A percentile compares a stretch with the other conserved stretches of the same genome.
Conservation (phyloP, 2,329 filamentous ascomycete species). For the Leptosphaerulina australis region DNA sequence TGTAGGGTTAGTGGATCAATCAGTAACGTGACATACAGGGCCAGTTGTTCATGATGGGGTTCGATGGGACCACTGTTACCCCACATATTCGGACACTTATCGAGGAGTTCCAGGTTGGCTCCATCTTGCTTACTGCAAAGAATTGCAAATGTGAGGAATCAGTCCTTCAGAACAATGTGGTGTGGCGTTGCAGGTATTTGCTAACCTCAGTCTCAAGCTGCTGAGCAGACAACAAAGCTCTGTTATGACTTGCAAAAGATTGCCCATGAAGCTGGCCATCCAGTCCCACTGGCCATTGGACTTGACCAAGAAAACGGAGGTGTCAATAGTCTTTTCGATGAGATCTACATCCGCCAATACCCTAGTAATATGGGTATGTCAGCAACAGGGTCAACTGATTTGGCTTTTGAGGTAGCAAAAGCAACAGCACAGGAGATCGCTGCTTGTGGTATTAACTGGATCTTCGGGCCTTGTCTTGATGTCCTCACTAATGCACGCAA, state of each 20-base stretch:
- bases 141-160: conserved; percentile 75
- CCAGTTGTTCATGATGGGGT: conserved; percentile 82
- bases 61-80: conserved; percentile 82
- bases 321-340: conserved; percentile 94
- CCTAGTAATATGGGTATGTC: conserved; percentile 96
- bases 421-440: conserved; percentile 91
- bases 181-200: conserved; percentile 13
- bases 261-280: conserved; percentile 87
- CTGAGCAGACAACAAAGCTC: conserved; percentile 84
- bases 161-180: conserved; percentile 14
- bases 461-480: conserved; percentile 90
- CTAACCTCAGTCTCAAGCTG: conserved; percentile 64
- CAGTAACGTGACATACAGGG: conserved; percentile 64
- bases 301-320: conserved; percentile 98
- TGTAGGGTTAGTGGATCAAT: conserved; percentile 29
- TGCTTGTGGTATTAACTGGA: conserved; percentile 93
- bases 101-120: conserved; percentile 84
- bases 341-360: conserved; percentile 94
- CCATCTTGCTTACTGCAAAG: conserved; percentile 82
- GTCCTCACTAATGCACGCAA: conserved; percentile 92
- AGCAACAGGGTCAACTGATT: conserved; percentile 82
- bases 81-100: conserved; percentile 82
- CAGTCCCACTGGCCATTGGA: conserved; percentile 85
- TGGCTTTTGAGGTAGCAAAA: conserved; percentile 89
- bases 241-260: conserved; percentile 92